These are phyloP conservation scores for Acacia concinna DNA, from an alignment of 331 rosid genomes.

Conservation along the genomic window DNA sequence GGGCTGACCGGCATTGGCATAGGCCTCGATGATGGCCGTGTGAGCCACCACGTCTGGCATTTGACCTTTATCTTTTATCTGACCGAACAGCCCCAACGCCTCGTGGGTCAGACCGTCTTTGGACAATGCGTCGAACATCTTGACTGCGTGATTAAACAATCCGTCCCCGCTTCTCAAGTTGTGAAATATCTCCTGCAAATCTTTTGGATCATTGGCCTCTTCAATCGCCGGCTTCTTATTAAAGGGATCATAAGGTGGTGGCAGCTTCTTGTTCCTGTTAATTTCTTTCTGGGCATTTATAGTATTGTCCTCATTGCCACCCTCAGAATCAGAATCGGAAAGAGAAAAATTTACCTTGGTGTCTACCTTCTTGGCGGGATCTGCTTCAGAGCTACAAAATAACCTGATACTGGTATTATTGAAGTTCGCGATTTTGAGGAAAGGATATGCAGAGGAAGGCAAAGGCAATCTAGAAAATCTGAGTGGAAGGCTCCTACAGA, in stretches of 20 bases:
- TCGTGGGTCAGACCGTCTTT: conserved; percentile 74
- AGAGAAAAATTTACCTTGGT: conserved; percentile 74
- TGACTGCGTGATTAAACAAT: conserved; percentile 60
- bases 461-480: not conserved
- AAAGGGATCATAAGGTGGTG: conserved; percentile 76
- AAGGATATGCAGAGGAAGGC: not conserved
- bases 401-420: not conserved
- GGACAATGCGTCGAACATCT: conserved; percentile 89
- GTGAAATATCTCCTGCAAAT: conserved; percentile 72
- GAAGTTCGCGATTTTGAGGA: conserved; percentile 9
- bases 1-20: conserved; percentile 55
- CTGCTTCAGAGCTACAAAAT: conserved; percentile 33
- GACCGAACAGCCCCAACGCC: conserved; percentile 63
- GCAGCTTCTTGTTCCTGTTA: conserved; percentile 33
- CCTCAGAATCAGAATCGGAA: conserved; percentile 56
- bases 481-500: not conserved
- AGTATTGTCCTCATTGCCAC: conserved; percentile 24
- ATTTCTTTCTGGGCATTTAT: conserved; percentile 4
- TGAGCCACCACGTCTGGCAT: conserved; percentile 84
- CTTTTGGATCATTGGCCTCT: conserved; percentile 63
- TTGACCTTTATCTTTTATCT: conserved; percentile 72
- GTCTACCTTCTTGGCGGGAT: conserved; percentile 36
- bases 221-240: conserved; percentile 56
- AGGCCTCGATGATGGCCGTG: conserved; percentile 71
- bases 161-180: conserved; percentile 58